Evolutionary conservation across 1,284 basidiomycete species (phyloP).

Genomic region (Ustilago lituana): DNA sequence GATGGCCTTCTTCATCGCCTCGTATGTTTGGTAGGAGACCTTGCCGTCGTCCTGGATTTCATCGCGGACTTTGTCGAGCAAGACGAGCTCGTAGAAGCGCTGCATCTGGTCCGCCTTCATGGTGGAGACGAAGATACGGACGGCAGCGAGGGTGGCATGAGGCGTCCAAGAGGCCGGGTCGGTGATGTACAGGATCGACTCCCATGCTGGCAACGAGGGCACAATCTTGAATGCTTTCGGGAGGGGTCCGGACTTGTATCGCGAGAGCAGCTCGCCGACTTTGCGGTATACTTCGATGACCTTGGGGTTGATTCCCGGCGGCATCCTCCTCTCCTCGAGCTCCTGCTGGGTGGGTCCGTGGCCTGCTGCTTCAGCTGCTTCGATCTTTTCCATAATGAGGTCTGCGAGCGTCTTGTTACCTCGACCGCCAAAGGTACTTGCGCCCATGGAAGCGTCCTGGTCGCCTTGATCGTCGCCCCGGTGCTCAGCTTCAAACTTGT

Average conservation of each 20-base stretch:
- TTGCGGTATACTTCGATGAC: slow-evolving; percentile 91
- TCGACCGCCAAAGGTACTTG: slow-evolving; percentile 24
- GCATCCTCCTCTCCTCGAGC: slow-evolving; percentile 68
- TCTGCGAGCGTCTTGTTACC: slow-evolving; percentile 76
- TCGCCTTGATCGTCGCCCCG: slow-evolving; percentile 33
- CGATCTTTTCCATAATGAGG: slow-evolving; percentile 91
- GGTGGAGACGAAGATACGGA: slow-evolving; percentile 93
- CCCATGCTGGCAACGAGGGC: slow-evolving; percentile 94
- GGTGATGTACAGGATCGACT: slow-evolving; percentile 91
- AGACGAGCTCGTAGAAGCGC: slow-evolving; percentile 88
- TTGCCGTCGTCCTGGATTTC: slow-evolving; percentile 85
- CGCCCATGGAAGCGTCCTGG: slow-evolving; percentile 23
- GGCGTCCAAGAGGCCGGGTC: slow-evolving; percentile 93
- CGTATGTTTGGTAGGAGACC: slow-evolving; percentile 91
- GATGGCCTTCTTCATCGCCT: slow-evolving; percentile 86
- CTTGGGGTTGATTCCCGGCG: slow-evolving; percentile 89
- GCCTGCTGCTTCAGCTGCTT: slow-evolving; percentile 68
- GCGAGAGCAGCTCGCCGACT: slow-evolving; percentile 84
- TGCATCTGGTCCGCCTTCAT: slow-evolving; percentile 97
- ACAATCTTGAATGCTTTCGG: slow-evolving; percentile 99
- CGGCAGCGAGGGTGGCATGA: slow-evolving; percentile 92
- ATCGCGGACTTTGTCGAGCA: slow-evolving; percentile 88
- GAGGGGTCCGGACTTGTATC: slow-evolving; percentile 93
- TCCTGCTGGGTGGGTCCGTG: slow-evolving; percentile 24
- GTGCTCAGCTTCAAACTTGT: slow-evolving; percentile 55